Evolutionary conservation across 192 early-diverging fungal species (phyloP).

Genomic region (Mortierella antarctica): DNA sequence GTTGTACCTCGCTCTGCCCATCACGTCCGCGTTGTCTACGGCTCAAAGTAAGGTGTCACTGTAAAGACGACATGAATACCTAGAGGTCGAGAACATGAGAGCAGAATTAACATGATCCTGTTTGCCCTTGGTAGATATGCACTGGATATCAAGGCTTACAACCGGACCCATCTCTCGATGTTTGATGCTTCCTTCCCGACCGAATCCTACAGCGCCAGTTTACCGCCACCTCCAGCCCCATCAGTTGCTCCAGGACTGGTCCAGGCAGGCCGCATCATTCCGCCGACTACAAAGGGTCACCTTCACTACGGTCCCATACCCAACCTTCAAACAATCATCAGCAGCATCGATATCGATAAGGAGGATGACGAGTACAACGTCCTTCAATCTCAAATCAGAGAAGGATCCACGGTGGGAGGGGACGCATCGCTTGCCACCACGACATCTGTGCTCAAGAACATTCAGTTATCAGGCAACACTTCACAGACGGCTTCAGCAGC

Average conservation of each 20-base stretch:
- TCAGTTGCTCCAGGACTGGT: conserved; percentile 16
- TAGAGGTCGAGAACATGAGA: too few species aligned
- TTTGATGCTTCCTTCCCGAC: conserved; percentile 38
- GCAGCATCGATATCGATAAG: conserved; percentile 37
- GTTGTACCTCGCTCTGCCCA: conserved; percentile 42
- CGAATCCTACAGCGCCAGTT: conserved; percentile 27
- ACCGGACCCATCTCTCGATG: conserved; percentile 43
- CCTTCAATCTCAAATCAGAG: not conserved
- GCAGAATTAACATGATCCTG: not conserved
- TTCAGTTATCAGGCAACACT: not conserved
- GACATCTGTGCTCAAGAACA: not conserved
- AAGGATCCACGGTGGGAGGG: not conserved
- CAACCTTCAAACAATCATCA: conserved; percentile 32
- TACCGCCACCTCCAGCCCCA: conserved; percentile 40
- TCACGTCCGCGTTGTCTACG: conserved; percentile 39
- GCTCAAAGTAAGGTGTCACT: conserved; percentile 31
- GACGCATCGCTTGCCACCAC: not conserved
- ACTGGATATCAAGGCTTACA: conserved; percentile 36
- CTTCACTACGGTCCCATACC: conserved; percentile 29
- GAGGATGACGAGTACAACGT: conserved; percentile 34
- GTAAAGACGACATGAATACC: not conserved
- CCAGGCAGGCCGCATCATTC: conserved; percentile 27
- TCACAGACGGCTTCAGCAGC: not conserved
- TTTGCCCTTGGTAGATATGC: conserved; percentile 18
- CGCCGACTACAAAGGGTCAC: conserved; percentile 31